A percentile compares a stretch with the other conserved stretches of the same genome.
Conservation (phyloP, 2,329 filamentous ascomycete species). For the Leptographium wingfieldii region DNA sequence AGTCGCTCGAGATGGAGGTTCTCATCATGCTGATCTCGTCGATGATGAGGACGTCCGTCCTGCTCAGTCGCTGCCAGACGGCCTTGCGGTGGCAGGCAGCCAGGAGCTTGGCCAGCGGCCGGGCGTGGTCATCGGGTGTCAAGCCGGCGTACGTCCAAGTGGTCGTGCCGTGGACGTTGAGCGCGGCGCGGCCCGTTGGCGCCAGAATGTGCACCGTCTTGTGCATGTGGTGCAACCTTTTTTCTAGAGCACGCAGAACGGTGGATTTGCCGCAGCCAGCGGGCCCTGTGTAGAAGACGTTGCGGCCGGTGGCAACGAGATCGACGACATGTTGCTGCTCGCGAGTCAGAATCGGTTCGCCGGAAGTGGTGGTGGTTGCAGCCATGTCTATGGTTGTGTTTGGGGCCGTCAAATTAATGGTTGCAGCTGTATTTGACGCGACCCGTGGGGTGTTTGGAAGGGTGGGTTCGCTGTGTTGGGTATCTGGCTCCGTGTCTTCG, state of each 20-base stretch:
- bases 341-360: not conserved
- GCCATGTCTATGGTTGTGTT: no score
- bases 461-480: not conserved
- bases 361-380: no score
- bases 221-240: conserved; percentile 20
- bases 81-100: not conserved
- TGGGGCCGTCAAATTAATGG: not conserved
- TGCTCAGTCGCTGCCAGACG: conserved; percentile 22
- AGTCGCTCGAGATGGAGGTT: conserved; percentile 39
- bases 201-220: conserved; percentile 38
- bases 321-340: conserved; percentile 38
- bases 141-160: conserved; percentile 46
- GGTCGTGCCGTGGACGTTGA: conserved; percentile 43
- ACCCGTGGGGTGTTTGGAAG: not conserved
- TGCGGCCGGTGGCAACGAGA: conserved; percentile 35
- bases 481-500: not conserved
- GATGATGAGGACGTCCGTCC: conserved; percentile 45
- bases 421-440: not conserved
- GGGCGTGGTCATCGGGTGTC: conserved; percentile 33
- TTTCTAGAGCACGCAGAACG: conserved; percentile 36
- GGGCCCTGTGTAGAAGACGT: conserved; percentile 53
- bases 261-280: conserved; percentile 49
- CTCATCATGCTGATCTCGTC: conserved; percentile 58
- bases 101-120: conserved; percentile 22
- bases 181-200: conserved; percentile 46